Conservation (phyloP, 2,329 filamentous ascomycete genomes). For the Rutstroemia sp. region DNA sequence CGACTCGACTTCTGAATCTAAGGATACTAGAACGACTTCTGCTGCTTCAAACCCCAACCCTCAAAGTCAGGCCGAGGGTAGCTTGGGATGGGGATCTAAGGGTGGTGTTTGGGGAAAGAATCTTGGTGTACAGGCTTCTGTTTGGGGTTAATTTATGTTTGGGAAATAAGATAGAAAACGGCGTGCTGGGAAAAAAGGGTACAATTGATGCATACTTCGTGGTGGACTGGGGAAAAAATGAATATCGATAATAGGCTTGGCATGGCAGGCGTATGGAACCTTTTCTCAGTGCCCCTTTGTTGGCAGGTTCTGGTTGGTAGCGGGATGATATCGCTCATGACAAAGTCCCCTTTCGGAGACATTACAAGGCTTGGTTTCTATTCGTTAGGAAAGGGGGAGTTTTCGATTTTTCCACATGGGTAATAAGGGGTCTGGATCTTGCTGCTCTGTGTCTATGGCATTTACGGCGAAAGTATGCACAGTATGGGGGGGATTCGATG, state of each 20-base stretch:
- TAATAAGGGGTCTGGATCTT: neutral
- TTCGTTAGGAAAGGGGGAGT: neutral
- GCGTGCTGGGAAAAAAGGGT: conserved; percentile 3
- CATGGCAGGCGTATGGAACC: conserved; percentile 12
- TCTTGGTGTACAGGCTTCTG: conserved; percentile 85
- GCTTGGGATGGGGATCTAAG: conserved; percentile 67
- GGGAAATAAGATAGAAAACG: conserved; percentile 5
- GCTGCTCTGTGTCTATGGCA: neutral
- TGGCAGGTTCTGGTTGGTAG: conserved; percentile 8
- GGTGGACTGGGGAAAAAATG: conserved; percentile 4
- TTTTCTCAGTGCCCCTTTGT: conserved; percentile 4
- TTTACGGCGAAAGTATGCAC: neutral
- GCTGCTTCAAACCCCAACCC: conserved; percentile 50
- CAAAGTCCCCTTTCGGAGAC: neutral
- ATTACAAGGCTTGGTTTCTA: neutral
- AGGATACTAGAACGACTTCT: conserved; percentile 38
- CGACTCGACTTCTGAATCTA: conserved; percentile 38
- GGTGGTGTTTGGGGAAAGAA: conserved; percentile 76
- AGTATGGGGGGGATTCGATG: neutral
- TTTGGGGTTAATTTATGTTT: conserved; percentile 67
- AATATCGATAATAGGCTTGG: conserved; percentile 11
- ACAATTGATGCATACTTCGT: conserved; percentile 8
- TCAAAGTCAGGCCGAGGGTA: conserved; percentile 30
- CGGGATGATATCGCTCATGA: conserved; percentile 1
- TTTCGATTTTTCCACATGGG: neutral